Base-by-base conservation (phyloP, 129 eudicot species). In the Centella asiatica region DNA sequence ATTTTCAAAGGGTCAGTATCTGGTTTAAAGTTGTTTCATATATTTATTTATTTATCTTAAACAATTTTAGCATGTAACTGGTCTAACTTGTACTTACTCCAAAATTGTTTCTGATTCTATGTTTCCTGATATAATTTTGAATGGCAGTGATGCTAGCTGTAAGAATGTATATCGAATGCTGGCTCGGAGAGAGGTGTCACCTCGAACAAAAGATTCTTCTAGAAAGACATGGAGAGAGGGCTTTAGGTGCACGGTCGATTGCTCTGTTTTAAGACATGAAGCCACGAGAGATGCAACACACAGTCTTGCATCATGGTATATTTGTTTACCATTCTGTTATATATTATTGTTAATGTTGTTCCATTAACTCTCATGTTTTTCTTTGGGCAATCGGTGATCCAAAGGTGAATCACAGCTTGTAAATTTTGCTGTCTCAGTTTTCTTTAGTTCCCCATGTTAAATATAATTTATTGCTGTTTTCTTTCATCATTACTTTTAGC, bases 181-280 rank as follows among this genome's bases (percentile, higher is more conserved):
- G 67, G 85, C 94, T 54, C 79, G 74, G 62, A 84, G 96, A 71
- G 96, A 88, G 78, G 66, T 88, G 67, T 79, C 76, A 50, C 94
- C 94, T 53, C 81, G 79, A 72, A 72, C 82, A 24, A 77, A 73
- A 68, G 77, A 72, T 65, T 68, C 80, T 27, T 76, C 76, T 31
- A 84, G 67, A 62, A 88, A 78, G 65, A 77, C 70, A 51, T 76
- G 86, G 89, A 85, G 82, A 54, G 77, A 72, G 72, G 81, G 58
- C 53, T 72, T 76, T 15, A 81, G 60, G 26, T 59, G 44, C 55
- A 49, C 51, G 34, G 75, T 17, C 28, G 69, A 79, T 63, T 74
- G 79, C 44, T 44, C 55, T 42, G 74, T 74, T 68, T 57, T 68
- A 31, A 84, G 76, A 81, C 60, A 46, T 67, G 78, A 81, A 60